Conservation (phyloP, 2,329 filamentous ascomycete genomes). For the Biscogniauxia marginata region DNA sequence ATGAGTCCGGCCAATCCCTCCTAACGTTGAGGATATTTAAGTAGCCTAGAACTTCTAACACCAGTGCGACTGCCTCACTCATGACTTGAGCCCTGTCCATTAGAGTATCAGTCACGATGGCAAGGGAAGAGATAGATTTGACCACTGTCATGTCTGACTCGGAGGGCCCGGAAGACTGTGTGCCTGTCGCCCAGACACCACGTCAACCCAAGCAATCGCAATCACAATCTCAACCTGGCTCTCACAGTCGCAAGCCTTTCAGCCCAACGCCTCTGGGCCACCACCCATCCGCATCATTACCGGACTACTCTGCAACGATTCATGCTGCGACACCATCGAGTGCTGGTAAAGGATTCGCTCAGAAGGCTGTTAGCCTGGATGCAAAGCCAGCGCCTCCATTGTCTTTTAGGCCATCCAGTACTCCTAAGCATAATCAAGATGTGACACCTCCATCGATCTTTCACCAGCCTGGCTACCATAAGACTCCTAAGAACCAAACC, state of each 20-base stretch:
- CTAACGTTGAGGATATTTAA: background rate
- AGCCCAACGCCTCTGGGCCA: conserved; percentile 17
- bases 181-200: conserved; percentile 5
- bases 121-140: conserved; percentile 18
- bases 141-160: conserved; percentile 28
- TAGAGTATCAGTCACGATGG: conserved; percentile 10
- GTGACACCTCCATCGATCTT: conserved; percentile 16
- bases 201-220: conserved; percentile 9
- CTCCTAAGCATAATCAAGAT: conserved; percentile 14
- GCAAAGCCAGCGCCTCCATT: conserved; percentile 10
- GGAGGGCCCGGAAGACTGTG: conserved; percentile 16
- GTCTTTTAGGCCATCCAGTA: conserved; percentile 15
- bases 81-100: background rate
- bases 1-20: background rate
- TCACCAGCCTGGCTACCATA: conserved; percentile 21
- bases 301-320: conserved; percentile 14
- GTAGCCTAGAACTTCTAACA: background rate
- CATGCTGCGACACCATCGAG: conserved; percentile 19
- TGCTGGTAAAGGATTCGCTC: conserved; percentile 13
- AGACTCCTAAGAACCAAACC: conserved; percentile 33
- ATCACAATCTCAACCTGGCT: conserved; percentile 16
- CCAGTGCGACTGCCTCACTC: conserved; percentile 1
- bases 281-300: conserved; percentile 12
- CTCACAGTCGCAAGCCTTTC: conserved; percentile 19
- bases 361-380: conserved; percentile 21